These are phyloP conservation scores for Nemania sp. DNA, from an alignment of 2,329 filamentous ascomycete species.

Conservation along the genomic window DNA sequence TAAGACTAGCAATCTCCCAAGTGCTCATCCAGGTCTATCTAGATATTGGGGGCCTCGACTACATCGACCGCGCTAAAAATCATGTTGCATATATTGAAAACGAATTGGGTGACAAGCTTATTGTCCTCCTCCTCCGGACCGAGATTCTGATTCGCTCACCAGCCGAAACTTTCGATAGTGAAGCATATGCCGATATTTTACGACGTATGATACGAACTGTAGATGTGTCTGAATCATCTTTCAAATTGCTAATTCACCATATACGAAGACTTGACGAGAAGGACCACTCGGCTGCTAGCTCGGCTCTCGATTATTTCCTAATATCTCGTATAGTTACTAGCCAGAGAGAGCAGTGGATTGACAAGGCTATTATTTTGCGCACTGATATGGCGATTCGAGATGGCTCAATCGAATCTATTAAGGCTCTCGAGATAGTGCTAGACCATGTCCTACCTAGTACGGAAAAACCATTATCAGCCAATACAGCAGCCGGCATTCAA, in stretches of 20 bases:
- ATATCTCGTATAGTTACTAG: constrained; percentile 64
- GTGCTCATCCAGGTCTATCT: constrained; percentile 68
- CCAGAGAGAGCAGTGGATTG: constrained; percentile 70
- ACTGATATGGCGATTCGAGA: constrained; percentile 72
- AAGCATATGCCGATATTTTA: constrained; percentile 66
- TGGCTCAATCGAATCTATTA: constrained; percentile 51
- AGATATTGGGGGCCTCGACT: constrained; percentile 58
- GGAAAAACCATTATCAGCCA: constrained; percentile 63
- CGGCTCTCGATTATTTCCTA: constrained; percentile 73
- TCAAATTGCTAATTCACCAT: constrained; percentile 75
- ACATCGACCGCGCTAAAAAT: constrained; percentile 64
- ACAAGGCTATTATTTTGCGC: constrained; percentile 75
- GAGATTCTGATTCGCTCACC: constrained; percentile 69
- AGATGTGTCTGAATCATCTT: constrained; percentile 70
- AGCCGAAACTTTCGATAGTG: constrained; percentile 61
- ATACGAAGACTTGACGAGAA: constrained; percentile 72
- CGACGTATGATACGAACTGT: constrained; percentile 70
- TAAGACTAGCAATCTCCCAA: constrained; percentile 76
- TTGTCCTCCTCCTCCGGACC: constrained; percentile 75
- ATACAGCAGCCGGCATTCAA: constrained; percentile 75
- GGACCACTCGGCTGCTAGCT: constrained; percentile 61
- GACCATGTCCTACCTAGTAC: constrained; percentile 58
- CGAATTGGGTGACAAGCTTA: constrained; percentile 72
- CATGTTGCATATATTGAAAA: constrained; percentile 72
- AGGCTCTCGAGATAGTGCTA: constrained; percentile 45